Base-by-base conservation (phyloP, 495 filamentous ascomycete genomes). In the Aspergillus diversus region DNA sequence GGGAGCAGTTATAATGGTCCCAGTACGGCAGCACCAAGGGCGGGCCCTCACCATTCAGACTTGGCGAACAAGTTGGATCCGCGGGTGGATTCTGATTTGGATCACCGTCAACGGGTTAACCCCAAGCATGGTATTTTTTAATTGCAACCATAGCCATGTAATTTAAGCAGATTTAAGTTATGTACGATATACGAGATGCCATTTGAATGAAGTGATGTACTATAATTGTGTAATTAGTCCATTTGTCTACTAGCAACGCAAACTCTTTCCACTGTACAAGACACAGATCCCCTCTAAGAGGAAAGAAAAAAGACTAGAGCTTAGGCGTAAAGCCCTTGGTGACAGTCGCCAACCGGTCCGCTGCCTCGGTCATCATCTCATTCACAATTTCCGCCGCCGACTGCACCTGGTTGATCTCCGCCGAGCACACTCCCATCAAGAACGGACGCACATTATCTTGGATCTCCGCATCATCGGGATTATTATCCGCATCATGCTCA, bases 361-460 rank as follows among this genome's bases (percentile, higher is more conserved):
- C 86, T 32, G 92, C 93, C 70, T 94, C 92, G 17, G 73, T 73
- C 52, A 98, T 87, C 71, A 99, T 90, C 80, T 99, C 95, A 72
- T 99, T 93, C 51, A 99, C 90, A 65, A 99, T 92, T 5, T 73
- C 90, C 85, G 94, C 97, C 57, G 95, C 95, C 46, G 85, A 74
- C 87, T 95, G 94, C 84, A 89, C 90, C 77, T 98, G 92, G 68
- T 93, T 93, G 54, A 93, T 89, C 6, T 97, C 90, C 21, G 95
- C 93, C 17, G 95, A 89, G 34, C 91, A 93, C 81, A 97, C 93
- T 68, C 95, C 95, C 93, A 99, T 98, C 64, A 99, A 73, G 83
- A 86, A 96, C 13, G 95, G 95, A 34, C 91, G 86, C 63, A 92
- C 92, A 71, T 91, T 91, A 71, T 98, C 95, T 81, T 98, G 86